phyloP scores from a whole-genome alignment of 495 filamentous ascomycete genomes.

The Margaritispora aquatica region DNA sequence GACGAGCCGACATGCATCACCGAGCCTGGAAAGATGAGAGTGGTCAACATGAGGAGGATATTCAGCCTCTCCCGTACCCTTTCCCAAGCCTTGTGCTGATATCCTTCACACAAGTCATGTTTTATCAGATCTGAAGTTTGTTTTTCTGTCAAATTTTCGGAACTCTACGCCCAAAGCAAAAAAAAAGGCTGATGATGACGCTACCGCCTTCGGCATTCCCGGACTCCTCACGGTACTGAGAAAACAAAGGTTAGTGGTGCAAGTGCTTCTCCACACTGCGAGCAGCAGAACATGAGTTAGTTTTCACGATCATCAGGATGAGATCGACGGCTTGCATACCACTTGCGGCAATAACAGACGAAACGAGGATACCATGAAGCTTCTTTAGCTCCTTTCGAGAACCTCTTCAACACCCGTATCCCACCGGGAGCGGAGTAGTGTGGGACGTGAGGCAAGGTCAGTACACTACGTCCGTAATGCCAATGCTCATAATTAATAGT shows the following conservation, averaged over 20 bases:
- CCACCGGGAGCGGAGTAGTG: background rate
- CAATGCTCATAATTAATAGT: background rate
- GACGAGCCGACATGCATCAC: background rate
- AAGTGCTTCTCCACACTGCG: no score
- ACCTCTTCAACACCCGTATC: background rate
- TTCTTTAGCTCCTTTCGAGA: background rate
- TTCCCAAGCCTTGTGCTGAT: background rate
- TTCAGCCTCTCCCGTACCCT: background rate
- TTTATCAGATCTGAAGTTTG: background rate
- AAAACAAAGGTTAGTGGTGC: no score
- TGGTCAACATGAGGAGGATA: background rate
- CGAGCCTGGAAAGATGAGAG: background rate
- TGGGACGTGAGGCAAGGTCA: background rate
- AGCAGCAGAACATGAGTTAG: background rate
- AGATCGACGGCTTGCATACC: conserved; percentile 14
- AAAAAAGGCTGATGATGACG: background rate
- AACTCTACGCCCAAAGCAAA: background rate
- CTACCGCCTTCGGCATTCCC: background rate
- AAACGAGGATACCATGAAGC: background rate
- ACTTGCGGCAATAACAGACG: conserved; percentile 17
- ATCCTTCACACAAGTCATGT: background rate
- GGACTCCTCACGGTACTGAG: conserved; percentile 9
- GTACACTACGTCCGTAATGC: background rate
- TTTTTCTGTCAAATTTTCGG: background rate
- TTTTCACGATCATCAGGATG: background rate